phyloP scores from a whole-genome alignment of 2,329 filamentous ascomycete genomes.

The Botrytis porri region DNA sequence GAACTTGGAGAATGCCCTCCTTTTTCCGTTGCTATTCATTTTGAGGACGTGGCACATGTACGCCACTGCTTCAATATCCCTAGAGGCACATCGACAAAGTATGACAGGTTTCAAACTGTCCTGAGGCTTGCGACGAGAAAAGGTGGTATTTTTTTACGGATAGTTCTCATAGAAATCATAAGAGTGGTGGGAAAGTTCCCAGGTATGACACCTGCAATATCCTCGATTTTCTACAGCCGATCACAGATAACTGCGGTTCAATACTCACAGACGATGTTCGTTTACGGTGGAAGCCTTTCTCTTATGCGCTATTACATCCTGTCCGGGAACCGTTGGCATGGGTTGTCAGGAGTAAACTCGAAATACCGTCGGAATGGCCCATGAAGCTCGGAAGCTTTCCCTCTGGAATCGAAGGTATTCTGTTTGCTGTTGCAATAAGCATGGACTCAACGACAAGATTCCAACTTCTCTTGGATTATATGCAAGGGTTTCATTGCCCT shows the following conservation, averaged over 20 bases:
- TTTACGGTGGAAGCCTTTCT: not conserved
- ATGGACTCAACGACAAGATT: not conserved
- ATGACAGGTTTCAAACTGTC: not conserved
- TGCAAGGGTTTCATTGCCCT: fast-evolving
- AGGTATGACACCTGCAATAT: fast-evolving
- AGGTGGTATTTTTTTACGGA: not conserved
- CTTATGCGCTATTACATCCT: not conserved
- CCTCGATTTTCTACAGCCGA: not conserved
- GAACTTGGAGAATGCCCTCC: not conserved
- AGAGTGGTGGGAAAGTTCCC: not conserved
- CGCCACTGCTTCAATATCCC: not conserved
- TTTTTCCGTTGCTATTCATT: not conserved
- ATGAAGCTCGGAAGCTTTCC: fast-evolving
- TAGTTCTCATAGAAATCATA: not conserved
- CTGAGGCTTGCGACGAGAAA: not conserved
- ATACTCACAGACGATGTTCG: fast-evolving
- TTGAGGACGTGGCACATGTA: not conserved
- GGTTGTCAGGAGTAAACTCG: not conserved
- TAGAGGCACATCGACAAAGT: too few species aligned
- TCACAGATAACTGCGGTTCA: not conserved
- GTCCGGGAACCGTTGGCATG: not conserved
- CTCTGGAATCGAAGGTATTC: fast-evolving
- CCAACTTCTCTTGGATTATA: fast-evolving
- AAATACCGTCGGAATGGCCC: not conserved
- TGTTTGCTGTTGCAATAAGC: not conserved